Evolutionary conservation across 768 basidiomycete species (phyloP).

Genomic region (Termitomyces sp.): DNA sequence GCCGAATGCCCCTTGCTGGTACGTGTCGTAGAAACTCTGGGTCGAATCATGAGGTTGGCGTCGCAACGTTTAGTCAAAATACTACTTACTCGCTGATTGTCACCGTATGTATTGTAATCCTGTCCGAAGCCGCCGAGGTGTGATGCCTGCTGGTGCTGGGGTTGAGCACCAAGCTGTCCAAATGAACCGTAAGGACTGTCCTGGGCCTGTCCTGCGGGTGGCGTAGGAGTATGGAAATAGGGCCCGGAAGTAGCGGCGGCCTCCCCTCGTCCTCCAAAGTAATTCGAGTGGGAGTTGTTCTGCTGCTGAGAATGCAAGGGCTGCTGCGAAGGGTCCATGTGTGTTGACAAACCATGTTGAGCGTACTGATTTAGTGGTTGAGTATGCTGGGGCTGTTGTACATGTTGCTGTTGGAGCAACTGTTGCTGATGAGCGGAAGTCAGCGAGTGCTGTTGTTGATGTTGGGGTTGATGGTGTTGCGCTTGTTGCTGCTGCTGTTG

Average conservation of each 20-base stretch:
- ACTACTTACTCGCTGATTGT: conserved; percentile 55
- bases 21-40: conserved; percentile 76
- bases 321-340: conserved; percentile 57
- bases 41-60: conserved; percentile 13
- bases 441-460: conserved; percentile 18
- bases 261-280: conserved; percentile 63
- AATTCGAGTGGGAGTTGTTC: conserved; percentile 43
- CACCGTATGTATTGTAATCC: conserved; percentile 61
- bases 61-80: conserved; percentile 1
- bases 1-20: conserved; percentile 62
- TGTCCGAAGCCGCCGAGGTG: conserved; percentile 51
- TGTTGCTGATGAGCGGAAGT: conserved; percentile 1
- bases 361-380: conserved; percentile 49
- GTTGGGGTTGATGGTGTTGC: conserved; percentile 32
- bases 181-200: conserved; percentile 61
- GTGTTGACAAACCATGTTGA: conserved; percentile 60
- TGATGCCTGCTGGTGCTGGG: conserved; percentile 56
- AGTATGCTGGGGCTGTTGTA: conserved; percentile 11
- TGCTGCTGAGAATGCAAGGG: conserved; percentile 35
- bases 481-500: conserved; percentile 31
- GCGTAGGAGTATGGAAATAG: conserved; percentile 77
- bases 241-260: conserved; percentile 33
- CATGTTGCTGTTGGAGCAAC: conserved; percentile 4
- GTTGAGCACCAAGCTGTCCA: conserved; percentile 53
- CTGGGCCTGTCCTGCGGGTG: conserved; percentile 60